A percentile compares a stretch with the other conserved stretches of the same genome.
phyloP scores from a whole-genome alignment of 2,329 filamentous ascomycete genomes.

The Rhinocladiella similis region DNA sequence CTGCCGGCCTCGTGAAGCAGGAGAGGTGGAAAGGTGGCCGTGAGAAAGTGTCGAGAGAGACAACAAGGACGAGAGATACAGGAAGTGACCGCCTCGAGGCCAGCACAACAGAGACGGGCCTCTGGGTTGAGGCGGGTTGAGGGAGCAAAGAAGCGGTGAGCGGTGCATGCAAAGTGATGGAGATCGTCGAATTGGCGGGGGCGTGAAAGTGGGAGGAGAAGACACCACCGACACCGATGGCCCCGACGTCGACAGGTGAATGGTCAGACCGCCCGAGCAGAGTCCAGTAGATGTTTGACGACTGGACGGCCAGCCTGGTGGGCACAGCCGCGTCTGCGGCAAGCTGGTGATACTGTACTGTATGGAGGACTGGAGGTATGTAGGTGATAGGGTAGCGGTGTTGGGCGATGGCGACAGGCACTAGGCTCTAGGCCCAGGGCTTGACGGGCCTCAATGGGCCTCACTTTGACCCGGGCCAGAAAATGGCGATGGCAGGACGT shows the following conservation, averaged over 20 bases:
- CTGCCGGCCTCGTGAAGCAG: conserved; percentile 26
- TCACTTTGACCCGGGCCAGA: background rate
- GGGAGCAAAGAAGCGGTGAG: conserved; percentile 26
- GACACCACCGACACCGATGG: background rate
- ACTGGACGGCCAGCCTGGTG: background rate
- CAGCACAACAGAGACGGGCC: conserved; percentile 19
- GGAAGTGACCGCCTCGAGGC: conserved; percentile 26
- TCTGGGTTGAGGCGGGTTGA: conserved; percentile 18
- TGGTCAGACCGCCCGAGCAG: background rate
- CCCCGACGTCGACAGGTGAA: conserved; percentile 2
- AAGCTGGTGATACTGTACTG: too few species aligned
- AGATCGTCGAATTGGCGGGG: conserved; percentile 23
- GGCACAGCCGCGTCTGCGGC: background rate
- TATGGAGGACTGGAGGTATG: too few species aligned
- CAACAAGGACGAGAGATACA: conserved; percentile 21
- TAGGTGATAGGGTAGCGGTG: background rate
- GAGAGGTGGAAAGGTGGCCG: conserved; percentile 19
- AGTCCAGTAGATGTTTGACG: background rate
- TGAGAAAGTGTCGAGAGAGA: conserved; percentile 15
- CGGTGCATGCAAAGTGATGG: conserved; percentile 20
- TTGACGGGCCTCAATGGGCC: background rate
- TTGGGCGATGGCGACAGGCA: too few species aligned
- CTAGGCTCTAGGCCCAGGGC: too few species aligned
- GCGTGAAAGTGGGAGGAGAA: conserved; percentile 14
- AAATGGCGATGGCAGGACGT: conserved; percentile 2